These are phyloP conservation scores for Austroboletus eburneus DNA, from an alignment of 768 basidiomycete genomes.

Conservation along the genomic window DNA sequence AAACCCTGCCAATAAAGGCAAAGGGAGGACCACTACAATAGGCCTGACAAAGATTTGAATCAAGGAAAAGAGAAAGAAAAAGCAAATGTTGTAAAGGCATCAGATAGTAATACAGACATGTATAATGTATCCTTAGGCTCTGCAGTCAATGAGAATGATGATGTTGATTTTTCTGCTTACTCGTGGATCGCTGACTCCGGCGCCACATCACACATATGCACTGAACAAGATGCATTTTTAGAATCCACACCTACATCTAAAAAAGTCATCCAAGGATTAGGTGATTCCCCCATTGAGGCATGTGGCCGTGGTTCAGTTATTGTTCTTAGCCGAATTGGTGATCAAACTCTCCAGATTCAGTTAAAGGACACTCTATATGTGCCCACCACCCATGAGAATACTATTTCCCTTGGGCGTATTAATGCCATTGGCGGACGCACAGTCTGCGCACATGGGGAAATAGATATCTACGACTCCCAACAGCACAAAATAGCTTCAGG, in stretches of 20 bases:
- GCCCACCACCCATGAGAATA: slow-evolving; percentile 1
- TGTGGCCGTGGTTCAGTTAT: background rate
- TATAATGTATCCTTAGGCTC: too few relatives aligned
- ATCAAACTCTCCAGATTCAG: background rate
- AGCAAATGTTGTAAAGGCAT: background rate
- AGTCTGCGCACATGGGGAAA: background rate
- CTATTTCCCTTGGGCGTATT: background rate
- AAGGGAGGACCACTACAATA: background rate
- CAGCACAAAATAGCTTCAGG: background rate
- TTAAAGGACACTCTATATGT: background rate
- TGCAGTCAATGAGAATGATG: background rate
- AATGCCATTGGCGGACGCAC: background rate
- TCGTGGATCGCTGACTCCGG: slow-evolving; percentile 6
- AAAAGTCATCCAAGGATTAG: background rate
- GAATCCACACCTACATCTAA: background rate
- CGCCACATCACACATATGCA: slow-evolving; percentile 1
- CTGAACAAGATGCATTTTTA: background rate
- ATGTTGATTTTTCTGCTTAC: slow-evolving; percentile 1
- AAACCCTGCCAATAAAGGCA: slow-evolving; percentile 1
- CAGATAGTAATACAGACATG: background rate
- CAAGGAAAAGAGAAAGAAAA: background rate
- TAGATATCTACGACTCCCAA: background rate
- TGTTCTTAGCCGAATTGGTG: background rate
- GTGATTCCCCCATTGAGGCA: background rate
- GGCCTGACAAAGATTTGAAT: too few relatives aligned